Conservation (phyloP, 495 filamentous ascomycete genomes). For the Staphylotrichum tortipilum region DNA sequence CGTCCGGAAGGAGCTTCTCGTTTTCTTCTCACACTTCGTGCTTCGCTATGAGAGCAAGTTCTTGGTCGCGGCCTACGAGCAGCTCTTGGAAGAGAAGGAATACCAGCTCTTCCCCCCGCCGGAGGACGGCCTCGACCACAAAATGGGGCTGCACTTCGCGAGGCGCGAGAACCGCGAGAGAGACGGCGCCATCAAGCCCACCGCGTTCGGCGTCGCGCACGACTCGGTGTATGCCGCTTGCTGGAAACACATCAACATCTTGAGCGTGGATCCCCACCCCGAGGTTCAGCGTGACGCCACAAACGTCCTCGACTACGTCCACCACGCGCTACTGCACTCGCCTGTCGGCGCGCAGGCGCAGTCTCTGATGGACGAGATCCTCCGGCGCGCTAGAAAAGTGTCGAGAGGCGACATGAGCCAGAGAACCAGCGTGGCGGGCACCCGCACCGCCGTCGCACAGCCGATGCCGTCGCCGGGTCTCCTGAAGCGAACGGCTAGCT, state of each 20-base stretch:
- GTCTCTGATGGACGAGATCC: conserved; percentile 66
- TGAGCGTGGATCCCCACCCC: conserved; percentile 90
- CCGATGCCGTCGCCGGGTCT: conserved; percentile 39
- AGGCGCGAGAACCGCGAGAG: conserved; percentile 39
- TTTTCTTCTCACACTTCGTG: conserved; percentile 90
- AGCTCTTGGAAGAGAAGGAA: conserved; percentile 75
- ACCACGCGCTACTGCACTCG: conserved; percentile 67
- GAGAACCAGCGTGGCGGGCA: conserved; percentile 33
- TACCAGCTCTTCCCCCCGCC: conserved; percentile 43
- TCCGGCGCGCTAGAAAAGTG: conserved; percentile 42
- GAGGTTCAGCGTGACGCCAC: conserved; percentile 80
- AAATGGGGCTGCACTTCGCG: conserved; percentile 48
- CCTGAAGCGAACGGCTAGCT: conserved; percentile 46
- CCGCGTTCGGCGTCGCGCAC: conserved; percentile 54
- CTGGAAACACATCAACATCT: conserved; percentile 84
- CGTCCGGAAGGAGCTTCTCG: conserved; percentile 83
- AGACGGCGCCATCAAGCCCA: conserved; percentile 41
- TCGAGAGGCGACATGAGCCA: conserved; percentile 41
- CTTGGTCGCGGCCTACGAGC: conserved; percentile 83
- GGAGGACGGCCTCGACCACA: conserved; percentile 47
- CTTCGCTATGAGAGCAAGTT: conserved; percentile 88
- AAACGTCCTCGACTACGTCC: conserved; percentile 74
- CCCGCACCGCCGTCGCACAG: conserved; percentile 30
- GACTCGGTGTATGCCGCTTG: conserved; percentile 85
- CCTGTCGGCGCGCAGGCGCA: conserved; percentile 62